phyloP scores from a whole-genome alignment of 2,329 filamentous ascomycete genomes.

The Hypoxylon sp. region DNA sequence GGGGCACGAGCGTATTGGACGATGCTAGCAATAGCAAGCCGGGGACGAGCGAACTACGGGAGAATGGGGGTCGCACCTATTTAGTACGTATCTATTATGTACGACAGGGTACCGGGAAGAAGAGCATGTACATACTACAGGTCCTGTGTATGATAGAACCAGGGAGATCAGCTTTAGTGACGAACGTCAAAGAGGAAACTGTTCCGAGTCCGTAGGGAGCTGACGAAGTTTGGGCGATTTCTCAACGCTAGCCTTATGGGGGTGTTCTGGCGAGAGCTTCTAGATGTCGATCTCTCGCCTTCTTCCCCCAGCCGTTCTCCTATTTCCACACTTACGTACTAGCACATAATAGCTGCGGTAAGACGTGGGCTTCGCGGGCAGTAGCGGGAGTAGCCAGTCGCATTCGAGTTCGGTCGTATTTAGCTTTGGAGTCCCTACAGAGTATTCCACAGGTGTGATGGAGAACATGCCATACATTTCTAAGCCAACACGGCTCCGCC shows the following conservation, averaged over 20 bases:
- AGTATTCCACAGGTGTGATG: too few species aligned
- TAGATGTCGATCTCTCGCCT: constrained; percentile 22
- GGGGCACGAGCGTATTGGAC: constrained; percentile 9
- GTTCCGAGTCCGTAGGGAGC: constrained; percentile 24
- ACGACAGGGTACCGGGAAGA: too few species aligned
- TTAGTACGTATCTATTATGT: too few species aligned
- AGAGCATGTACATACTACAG: too few species aligned
- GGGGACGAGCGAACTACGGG: constrained; percentile 17
- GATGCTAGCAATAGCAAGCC: background rate
- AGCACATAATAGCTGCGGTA: background rate
- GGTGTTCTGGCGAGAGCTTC: constrained; percentile 8
- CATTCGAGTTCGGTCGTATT: too few species aligned
- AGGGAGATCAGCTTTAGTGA: too few species aligned
- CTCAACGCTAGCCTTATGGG: constrained; percentile 20
- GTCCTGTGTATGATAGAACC: too few species aligned
- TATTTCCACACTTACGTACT: too few species aligned
- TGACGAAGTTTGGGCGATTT: constrained; percentile 12
- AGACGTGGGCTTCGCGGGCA: background rate
- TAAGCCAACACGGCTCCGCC: constrained; percentile 1
- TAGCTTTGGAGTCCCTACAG: too few species aligned
- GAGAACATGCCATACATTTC: constrained; percentile 4
- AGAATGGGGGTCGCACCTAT: constrained; percentile 15
- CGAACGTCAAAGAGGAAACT: constrained; percentile 21
- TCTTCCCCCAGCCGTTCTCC: constrained; percentile 19
- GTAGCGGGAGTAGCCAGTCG: background rate